Percentiles rank a stretch among this genome's conserved stretches.
Conservation (phyloP, 257 asterid genomes). For the Voacanga thouarsii region DNA sequence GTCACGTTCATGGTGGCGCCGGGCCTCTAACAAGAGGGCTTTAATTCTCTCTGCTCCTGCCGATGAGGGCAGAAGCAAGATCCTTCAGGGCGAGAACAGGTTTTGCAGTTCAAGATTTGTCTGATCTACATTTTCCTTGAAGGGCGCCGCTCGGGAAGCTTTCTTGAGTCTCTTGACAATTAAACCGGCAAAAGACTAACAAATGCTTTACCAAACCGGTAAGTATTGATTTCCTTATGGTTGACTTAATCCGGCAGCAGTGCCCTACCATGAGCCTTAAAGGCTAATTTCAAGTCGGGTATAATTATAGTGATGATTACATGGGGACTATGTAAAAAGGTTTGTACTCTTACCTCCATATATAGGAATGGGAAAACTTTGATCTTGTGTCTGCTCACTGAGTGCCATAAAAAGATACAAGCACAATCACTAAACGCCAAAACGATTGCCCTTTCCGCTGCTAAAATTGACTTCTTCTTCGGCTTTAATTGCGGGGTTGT, state of each 20-base stretch:
- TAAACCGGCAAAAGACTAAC: too few species aligned
- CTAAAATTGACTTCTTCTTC: conserved; percentile 15
- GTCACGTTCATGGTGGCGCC: neutral
- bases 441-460: conserved; percentile 12
- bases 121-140: neutral
- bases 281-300: neutral
- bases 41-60: neutral
- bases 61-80: neutral
- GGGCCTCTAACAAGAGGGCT: neutral
- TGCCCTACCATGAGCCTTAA: neutral
- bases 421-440: conserved; percentile 16
- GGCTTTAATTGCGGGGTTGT: neutral
- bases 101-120: neutral
- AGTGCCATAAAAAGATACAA: conserved; percentile 3
- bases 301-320: neutral
- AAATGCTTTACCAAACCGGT: neutral
- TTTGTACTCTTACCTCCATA: too few species aligned
- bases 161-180: too few species aligned
- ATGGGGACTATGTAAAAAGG: too few species aligned
- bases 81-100: neutral
- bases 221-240: neutral
- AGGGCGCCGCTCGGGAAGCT: neutral
- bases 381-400: neutral
- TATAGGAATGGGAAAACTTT: neutral
- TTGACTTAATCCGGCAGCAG: too few species aligned